Evolutionary conservation across 2,329 filamentous ascomycete species (phyloP).

Genomic region (Fusarium sp.): DNA sequence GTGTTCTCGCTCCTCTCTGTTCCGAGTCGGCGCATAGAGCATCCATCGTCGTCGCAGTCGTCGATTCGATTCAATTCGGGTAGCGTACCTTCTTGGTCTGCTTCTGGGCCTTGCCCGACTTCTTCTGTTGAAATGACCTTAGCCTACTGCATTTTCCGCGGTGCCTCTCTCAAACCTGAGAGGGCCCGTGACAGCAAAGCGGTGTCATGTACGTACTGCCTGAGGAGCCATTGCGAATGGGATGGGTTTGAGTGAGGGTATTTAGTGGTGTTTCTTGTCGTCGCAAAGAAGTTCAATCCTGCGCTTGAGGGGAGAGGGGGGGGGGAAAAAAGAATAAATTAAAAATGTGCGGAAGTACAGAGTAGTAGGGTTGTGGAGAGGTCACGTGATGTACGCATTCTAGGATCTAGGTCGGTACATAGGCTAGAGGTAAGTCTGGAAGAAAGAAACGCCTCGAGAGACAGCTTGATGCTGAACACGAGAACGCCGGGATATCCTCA

Average conservation of each 20-base stretch:
- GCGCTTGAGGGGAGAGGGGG: constrained; percentile 60
- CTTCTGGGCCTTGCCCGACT: constrained; percentile 78
- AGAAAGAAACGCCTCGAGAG: no score
- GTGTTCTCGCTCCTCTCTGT: not conserved
- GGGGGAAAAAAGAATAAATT: constrained; percentile 11
- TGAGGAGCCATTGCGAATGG: constrained; percentile 79
- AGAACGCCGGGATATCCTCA: no score
- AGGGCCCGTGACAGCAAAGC: constrained; percentile 88
- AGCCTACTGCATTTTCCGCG: constrained; percentile 87
- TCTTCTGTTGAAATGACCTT: constrained; percentile 74
- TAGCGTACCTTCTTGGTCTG: constrained; percentile 80
- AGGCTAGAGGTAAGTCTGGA: no score
- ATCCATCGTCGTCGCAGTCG: no score
- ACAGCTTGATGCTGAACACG: no score
- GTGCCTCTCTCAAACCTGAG: constrained; percentile 39
- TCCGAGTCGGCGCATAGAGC: not conserved
- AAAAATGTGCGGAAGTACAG: not conserved
- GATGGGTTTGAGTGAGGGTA: constrained; percentile 37
- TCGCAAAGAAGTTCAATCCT: constrained; percentile 82
- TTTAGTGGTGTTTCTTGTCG: constrained; percentile 44
- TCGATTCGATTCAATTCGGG: not conserved
- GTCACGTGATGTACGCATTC: no score
- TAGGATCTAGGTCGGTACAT: no score
- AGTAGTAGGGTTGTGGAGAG: constrained; percentile 45
- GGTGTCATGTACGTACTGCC: constrained; percentile 84